These are phyloP conservation scores for Dothideomycetes sp. DNA, from an alignment of 2,329 filamentous ascomycete species.

Conservation along the genomic window DNA sequence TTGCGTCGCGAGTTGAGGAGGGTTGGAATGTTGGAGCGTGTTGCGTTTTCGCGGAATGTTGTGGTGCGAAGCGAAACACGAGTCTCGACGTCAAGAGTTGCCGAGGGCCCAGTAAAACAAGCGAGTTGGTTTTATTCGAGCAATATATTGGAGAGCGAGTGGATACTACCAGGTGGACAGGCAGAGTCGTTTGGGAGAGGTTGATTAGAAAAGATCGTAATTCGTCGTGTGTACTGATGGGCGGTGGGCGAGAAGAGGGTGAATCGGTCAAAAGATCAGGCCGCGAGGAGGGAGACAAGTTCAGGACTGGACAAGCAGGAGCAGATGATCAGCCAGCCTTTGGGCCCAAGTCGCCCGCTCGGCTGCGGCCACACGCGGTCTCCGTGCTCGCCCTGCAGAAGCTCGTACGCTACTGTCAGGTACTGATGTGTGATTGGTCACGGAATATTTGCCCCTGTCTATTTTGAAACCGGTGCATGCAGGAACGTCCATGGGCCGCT, in stretches of 20 bases:
- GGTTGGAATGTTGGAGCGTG: conserved; percentile 3
- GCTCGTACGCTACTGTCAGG: neutral
- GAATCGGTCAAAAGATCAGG: neutral
- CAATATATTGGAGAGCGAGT: conserved; percentile 3
- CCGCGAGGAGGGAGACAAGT: neutral
- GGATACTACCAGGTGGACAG: conserved; percentile 8
- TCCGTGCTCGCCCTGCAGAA: neutral
- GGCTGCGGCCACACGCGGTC: neutral
- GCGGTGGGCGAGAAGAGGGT: neutral
- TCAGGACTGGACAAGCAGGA: too few relatives aligned
- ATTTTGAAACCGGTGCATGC: too few relatives aligned
- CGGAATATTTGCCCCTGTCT: too few relatives aligned
- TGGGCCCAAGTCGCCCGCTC: neutral
- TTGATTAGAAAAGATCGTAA: neutral
- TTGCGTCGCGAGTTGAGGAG: neutral
- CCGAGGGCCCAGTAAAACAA: neutral
- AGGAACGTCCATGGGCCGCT: too few relatives aligned
- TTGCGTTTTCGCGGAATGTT: neutral
- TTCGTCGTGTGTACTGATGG: neutral
- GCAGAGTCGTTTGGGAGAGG: conserved; percentile 4
- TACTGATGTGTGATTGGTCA: too few relatives aligned
- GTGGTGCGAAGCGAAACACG: neutral
- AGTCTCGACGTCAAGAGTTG: neutral
- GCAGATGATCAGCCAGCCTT: too few relatives aligned
- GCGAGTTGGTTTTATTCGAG: neutral